Conservation (phyloP, 495 filamentous ascomycete genomes). For the Physcia stellaris region DNA sequence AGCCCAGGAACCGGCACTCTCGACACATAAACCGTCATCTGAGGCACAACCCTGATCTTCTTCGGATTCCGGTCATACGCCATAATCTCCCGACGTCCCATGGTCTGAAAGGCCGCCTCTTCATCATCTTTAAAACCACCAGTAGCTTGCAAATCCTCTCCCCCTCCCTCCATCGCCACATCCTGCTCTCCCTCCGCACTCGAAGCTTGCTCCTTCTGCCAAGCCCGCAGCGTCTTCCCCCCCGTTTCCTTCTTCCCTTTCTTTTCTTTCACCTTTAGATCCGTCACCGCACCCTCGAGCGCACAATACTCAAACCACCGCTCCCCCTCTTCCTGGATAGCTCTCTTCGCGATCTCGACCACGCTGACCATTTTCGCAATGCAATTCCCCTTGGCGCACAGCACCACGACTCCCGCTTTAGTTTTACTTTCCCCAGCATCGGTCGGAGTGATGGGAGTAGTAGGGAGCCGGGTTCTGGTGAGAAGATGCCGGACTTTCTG, state of each 20-base stretch:
- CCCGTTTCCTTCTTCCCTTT: constrained; percentile 3
- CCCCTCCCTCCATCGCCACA: background rate
- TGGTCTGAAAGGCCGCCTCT: constrained; percentile 41
- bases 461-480: constrained; percentile 18
- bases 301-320: constrained; percentile 47
- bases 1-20: constrained; percentile 38
- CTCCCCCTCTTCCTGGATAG: constrained; percentile 34
- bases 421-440: no score
- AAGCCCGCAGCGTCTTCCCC: constrained; percentile 5
- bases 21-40: constrained; percentile 49
- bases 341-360: constrained; percentile 48
- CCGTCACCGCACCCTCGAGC: constrained; percentile 18
- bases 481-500: constrained; percentile 30
- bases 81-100: constrained; percentile 32
- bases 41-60: constrained; percentile 20
- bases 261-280: constrained; percentile 23
- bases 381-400: constrained; percentile 38
- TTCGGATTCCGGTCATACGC: constrained; percentile 9
- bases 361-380: constrained; percentile 50
- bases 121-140: constrained; percentile 18
- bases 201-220: constrained; percentile 6
- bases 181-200: background rate
- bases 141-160: background rate
- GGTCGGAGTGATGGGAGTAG: constrained; percentile 5
- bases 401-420: constrained; percentile 23